A percentile compares a stretch with the other conserved stretches of the same genome.
Evolutionary conservation across 495 filamentous ascomycete species (phyloP).

Genomic region (Bacidia gigantensis): DNA sequence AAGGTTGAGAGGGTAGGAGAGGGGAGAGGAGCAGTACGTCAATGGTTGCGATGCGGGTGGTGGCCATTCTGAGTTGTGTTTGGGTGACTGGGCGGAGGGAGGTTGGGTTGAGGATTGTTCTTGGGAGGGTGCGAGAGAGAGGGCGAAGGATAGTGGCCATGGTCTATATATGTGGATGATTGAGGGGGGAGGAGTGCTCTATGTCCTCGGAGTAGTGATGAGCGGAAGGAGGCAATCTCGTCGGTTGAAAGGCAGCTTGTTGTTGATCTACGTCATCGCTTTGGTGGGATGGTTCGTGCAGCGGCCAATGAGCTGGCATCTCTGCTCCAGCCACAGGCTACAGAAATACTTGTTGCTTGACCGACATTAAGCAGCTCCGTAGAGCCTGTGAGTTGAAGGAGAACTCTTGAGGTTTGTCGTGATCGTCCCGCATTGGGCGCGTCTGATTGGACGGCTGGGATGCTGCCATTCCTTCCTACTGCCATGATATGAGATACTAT

Average conservation of each 20-base stretch:
- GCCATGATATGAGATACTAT: not conserved
- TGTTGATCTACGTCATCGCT: not conserved
- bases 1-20: not conserved
- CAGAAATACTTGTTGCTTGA: too few relatives aligned
- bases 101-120: not conserved
- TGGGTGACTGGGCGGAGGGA: not conserved
- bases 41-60: slow-evolving; percentile 18
- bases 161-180: not conserved
- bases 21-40: slow-evolving; percentile 13
- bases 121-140: slow-evolving; percentile 3
- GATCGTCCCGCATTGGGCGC: too few relatives aligned
- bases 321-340: too few relatives aligned
- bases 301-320: too few relatives aligned
- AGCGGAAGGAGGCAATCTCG: not conserved
- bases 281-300: not conserved
- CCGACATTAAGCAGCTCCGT: too few relatives aligned
- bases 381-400: too few relatives aligned
- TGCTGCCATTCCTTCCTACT: not conserved
- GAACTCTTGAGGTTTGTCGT: too few relatives aligned
- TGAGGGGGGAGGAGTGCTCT: not conserved
- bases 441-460: not conserved
- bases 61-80: slow-evolving; percentile 13
- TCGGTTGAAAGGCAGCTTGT: too few relatives aligned
- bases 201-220: too few relatives aligned
- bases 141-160: slow-evolving; percentile 5